Evolutionary conservation across 2,329 filamentous ascomycete genomes (phyloP), one percentile per base, ranked within the genome.

Genomic region (Tolypocladium sp.): DNA sequence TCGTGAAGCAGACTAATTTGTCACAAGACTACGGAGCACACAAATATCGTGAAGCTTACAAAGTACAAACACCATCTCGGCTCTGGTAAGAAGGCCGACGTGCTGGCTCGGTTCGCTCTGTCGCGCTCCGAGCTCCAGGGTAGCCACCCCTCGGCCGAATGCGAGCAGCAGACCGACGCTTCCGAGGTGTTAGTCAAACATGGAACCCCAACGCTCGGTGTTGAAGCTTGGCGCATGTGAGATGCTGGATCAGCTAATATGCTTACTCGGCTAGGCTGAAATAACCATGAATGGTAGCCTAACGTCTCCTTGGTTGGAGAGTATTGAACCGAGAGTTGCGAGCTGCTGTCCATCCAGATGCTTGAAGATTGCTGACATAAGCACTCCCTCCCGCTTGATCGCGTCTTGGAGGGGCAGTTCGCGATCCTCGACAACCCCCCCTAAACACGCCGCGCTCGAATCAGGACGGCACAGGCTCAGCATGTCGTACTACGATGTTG

Each of bases 401-500:
- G 49, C 49, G 49, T 33, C 27, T 52, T n/a, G 17, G 49, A 35
- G 30, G 27, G 27, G 27, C 46, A 51, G 6, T 8, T 35, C 30
- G 30, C 30, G 49, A 17, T 35, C 12, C 9, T 33, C 17, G 46
- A n/a, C 30, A 17, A 33, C 44, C 49, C 30, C 30, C 13, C 49
- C n/a, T n/a, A n/a, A 35, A 52, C 30, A 52, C 30, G 30, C 30
- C 33, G 4, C 49, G 30, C 49, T 4, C 30, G 30, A 52, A 12
- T 8, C 2, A n/a, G 17, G 30, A 52, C 49, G 49, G 30, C 30
- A 10, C 20, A 52, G 35, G 51, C 35, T 22, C 61, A 66, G 10
- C 46, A 77, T 88, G 84, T 90, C 88, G 42, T 95, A 95, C 79
- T 95, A 94, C 79, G 87, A 92, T 71, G 84, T 93, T 60, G 88